A percentile compares a stretch with the other conserved stretches of the same genome.
These are phyloP conservation scores for Nicotiana tabacum DNA, from an alignment of 257 asterid genomes.

Conservation along the genomic window DNA sequence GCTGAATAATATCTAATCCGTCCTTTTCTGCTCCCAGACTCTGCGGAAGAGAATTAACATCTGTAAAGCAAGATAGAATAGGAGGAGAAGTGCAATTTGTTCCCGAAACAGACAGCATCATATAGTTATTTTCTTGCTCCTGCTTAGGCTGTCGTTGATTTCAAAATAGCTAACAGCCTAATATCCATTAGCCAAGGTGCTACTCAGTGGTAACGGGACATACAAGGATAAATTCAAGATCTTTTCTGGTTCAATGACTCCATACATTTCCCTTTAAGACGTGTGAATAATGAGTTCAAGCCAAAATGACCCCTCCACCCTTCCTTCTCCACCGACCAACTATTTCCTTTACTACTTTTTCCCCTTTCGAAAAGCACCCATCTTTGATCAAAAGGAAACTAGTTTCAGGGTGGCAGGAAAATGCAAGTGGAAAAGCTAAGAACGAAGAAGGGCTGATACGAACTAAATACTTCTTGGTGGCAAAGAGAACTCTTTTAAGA, in stretches of 20 bases:
- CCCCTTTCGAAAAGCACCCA: not conserved
- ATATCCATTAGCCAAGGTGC: not conserved
- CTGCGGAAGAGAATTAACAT: constrained; percentile 25
- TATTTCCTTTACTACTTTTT: not conserved
- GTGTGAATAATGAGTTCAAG: not conserved
- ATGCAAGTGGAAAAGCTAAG: not conserved
- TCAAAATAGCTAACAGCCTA: not conserved
- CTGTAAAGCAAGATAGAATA: constrained; percentile 9
- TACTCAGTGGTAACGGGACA: not conserved
- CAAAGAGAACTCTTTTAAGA: not conserved
- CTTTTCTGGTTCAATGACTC: not conserved
- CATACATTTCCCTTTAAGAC: not conserved
- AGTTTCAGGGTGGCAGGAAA: not conserved
- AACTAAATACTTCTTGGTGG: not conserved
- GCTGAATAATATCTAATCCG: constrained; percentile 70
- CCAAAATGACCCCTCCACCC: not conserved
- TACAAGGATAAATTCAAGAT: not conserved
- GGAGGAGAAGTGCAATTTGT: constrained; percentile 10
- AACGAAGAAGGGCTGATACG: not conserved
- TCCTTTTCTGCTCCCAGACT: constrained; percentile 91
- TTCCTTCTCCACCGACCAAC: not conserved
- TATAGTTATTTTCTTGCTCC: not conserved
- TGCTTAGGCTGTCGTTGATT: not conserved
- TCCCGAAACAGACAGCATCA: not conserved
- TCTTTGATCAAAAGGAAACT: not conserved